A percentile compares a stretch with the other conserved stretches of the same genome.
phyloP scores from a whole-genome alignment of 192 early-diverging fungal genomes.

The Phlyctochytrium arcticum region DNA sequence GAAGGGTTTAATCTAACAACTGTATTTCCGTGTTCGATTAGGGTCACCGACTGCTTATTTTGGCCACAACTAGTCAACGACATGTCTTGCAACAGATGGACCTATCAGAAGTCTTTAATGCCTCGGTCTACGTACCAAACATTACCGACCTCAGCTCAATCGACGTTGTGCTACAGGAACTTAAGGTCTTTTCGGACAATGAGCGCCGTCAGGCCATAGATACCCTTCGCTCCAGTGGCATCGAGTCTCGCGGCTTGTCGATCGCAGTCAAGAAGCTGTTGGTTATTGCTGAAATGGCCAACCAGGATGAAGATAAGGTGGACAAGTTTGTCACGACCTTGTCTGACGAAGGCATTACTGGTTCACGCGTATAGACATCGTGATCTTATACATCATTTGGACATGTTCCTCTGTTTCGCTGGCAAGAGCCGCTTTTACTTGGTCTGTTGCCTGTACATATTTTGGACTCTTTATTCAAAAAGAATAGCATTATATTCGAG shows the following conservation, averaged over 20 bases:
- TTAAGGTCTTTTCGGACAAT: conserved; percentile 65
- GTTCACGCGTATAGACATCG: too few relatives aligned
- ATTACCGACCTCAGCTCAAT: conserved; percentile 69
- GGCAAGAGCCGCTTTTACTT: too few relatives aligned
- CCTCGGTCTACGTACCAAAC: conserved; percentile 75
- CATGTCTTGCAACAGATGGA: conserved; percentile 84
- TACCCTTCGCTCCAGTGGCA: conserved; percentile 46
- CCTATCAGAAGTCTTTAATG: conserved; percentile 78
- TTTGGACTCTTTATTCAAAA: too few relatives aligned
- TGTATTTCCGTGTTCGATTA: not conserved
- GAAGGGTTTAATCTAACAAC: not conserved
- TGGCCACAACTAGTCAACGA: conserved; percentile 83
- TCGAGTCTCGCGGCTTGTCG: conserved; percentile 52
- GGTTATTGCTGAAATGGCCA: conserved; percentile 86
- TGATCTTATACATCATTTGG: too few relatives aligned
- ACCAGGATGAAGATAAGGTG: conserved; percentile 78
- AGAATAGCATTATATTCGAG: too few relatives aligned
- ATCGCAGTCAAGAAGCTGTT: conserved; percentile 92
- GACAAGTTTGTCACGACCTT: conserved; percentile 62
- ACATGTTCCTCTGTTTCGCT: too few relatives aligned
- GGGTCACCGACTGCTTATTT: conserved; percentile 67
- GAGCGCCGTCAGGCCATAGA: conserved; percentile 59
- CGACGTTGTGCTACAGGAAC: conserved; percentile 62
- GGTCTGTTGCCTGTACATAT: too few relatives aligned
- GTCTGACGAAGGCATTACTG: conserved; percentile 13